Conservation (phyloP, 371 early-diverging fungal species). For the Mortierella sp. region DNA sequence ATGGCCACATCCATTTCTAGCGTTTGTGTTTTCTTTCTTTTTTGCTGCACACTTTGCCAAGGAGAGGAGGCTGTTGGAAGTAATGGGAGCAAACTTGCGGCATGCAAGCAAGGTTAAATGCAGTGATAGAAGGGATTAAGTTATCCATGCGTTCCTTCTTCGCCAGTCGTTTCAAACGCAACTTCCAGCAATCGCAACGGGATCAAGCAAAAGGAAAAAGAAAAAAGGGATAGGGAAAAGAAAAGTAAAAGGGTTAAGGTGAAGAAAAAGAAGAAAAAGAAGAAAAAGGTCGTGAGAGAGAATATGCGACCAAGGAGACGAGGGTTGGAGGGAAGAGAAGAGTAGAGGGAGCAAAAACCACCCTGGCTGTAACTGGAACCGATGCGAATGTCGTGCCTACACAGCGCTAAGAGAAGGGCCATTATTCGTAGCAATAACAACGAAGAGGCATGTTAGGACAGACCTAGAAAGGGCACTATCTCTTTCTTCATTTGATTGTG, state of each 20-base stretch:
- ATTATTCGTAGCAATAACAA: neutral
- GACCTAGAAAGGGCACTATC: neutral
- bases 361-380: neutral
- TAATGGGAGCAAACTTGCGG: neutral
- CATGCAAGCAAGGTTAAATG: neutral
- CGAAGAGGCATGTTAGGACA: neutral
- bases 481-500: neutral
- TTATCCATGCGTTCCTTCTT: neutral
- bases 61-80: neutral
- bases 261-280: neutral
- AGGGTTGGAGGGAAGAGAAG: too few relatives aligned
- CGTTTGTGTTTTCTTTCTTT: neutral
- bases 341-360: neutral
- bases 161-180: neutral
- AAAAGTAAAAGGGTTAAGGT: neutral
- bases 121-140: neutral
- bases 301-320: too few relatives aligned
- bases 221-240: neutral
- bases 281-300: neutral
- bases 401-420: neutral
- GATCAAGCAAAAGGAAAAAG: neutral
- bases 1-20: neutral
- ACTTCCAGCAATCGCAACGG: neutral
- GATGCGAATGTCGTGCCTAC: neutral
- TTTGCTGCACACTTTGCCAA: neutral